Percentiles rank a stretch among this genome's conserved stretches.
Evolutionary conservation across 192 early-diverging fungal species (phyloP).

Genomic region (Bifiguratus adelaidae): DNA sequence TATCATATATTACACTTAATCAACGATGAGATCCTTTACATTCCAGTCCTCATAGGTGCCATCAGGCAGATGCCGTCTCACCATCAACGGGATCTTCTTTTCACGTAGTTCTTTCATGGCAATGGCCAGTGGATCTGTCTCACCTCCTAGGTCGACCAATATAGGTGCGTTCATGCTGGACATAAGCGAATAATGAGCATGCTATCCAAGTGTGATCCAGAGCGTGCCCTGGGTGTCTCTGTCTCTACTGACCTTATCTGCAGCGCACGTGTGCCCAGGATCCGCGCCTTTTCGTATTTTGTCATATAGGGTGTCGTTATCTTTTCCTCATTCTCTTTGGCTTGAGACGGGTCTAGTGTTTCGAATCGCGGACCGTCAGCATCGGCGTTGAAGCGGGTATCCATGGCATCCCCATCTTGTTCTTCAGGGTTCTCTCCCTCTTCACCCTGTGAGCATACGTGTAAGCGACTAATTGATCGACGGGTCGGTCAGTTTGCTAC

Average conservation of each 20-base stretch:
- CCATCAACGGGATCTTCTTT: constrained; percentile 86
- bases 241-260: constrained; percentile 61
- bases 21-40: constrained; percentile 78
- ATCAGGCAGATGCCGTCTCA: constrained; percentile 90
- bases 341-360: no score
- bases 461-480: no score
- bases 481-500: no score
- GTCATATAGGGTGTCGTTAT: constrained; percentile 98
- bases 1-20: no score
- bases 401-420: no score
- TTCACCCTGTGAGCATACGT: no score
- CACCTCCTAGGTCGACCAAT: constrained; percentile 89
- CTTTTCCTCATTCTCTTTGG: constrained; percentile 64
- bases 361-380: no score
- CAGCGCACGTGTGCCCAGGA: constrained; percentile 85
- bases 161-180: constrained; percentile 96
- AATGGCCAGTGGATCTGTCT: constrained; percentile 89
- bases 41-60: constrained; percentile 92
- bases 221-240: background rate
- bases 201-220: no score
- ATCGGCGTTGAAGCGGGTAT: no score
- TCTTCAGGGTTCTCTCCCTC: no score
- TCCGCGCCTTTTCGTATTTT: constrained; percentile 90
- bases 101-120: constrained; percentile 91
- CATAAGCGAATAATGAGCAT: background rate